phyloP scores from a whole-genome alignment of 768 basidiomycete species.

The Tulasnella sp. region DNA sequence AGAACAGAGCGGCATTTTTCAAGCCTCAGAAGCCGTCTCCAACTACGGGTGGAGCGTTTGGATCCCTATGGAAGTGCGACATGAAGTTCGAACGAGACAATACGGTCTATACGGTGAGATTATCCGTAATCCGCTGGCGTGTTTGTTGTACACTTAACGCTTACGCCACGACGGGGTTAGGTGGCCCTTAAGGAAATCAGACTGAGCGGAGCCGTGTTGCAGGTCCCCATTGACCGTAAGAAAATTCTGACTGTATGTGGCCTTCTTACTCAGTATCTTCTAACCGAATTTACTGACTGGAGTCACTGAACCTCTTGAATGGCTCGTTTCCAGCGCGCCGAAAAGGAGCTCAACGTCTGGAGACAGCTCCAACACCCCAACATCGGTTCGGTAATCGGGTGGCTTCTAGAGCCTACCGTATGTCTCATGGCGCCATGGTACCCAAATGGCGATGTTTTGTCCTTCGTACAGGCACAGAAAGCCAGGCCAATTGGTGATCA shows the following conservation, averaged over 20 bases:
- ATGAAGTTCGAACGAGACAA: not conserved
- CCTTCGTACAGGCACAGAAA: no score
- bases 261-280: not conserved
- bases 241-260: not conserved
- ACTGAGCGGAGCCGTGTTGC: not conserved
- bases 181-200: not conserved
- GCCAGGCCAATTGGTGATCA: no score
- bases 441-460: no score
- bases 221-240: not conserved
- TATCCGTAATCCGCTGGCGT: no score
- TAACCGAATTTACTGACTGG: not conserved
- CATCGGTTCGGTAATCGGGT: not conserved
- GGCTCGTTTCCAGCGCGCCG: not conserved
- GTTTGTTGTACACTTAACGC: not conserved
- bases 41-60: not conserved
- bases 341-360: not conserved
- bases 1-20: not conserved
- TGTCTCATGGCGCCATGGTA: no score
- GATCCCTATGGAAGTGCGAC: not conserved
- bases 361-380: not conserved
- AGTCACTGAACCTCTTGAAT: not conserved
- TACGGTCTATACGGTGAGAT: not conserved
- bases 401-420: no score
- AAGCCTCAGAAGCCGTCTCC: not conserved
- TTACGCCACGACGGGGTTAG: not conserved